Conservation (phyloP, 441 rosid species). For the Macaranga tanarius region DNA sequence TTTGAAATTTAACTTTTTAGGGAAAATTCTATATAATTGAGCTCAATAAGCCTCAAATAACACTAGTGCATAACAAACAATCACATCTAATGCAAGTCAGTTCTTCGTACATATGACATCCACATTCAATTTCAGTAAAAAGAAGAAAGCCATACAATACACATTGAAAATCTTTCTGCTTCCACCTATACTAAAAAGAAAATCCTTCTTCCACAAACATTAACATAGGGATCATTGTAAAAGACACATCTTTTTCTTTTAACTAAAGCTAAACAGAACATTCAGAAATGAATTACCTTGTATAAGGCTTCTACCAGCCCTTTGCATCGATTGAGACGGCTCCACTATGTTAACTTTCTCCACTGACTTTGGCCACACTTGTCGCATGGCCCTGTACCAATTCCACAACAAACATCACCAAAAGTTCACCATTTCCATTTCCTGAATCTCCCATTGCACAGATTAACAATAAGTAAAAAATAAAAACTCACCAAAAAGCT, state of each 20-base stretch:
- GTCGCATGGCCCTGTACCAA: constrained; percentile 64
- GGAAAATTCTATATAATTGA: background rate
- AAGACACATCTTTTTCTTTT: background rate
- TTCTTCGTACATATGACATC: background rate
- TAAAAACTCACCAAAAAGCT: constrained; percentile 71
- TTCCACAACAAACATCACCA: constrained; percentile 9
- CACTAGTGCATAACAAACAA: background rate
- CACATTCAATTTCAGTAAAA: too few species aligned
- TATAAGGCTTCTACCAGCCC: constrained; percentile 75
- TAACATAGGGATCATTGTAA: background rate
- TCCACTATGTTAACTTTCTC: constrained; percentile 77
- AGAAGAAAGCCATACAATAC: too few species aligned
- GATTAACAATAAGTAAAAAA: background rate
- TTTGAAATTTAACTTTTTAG: background rate
- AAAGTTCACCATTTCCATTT: constrained; percentile 18
- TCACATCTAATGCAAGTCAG: background rate
- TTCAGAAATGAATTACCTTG: constrained; percentile 45
- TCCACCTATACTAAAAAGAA: too few species aligned
- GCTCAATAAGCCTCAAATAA: too few species aligned
- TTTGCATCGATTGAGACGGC: constrained; percentile 96
- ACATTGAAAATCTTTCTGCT: too few species aligned
- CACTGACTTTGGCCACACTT: constrained; percentile 83
- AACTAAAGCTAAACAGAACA: background rate
- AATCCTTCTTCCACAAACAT: too few species aligned
- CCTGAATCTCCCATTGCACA: background rate